Conservation (phyloP, 2,329 filamentous ascomycete species). For the Neocatenulostroma microsporum region DNA sequence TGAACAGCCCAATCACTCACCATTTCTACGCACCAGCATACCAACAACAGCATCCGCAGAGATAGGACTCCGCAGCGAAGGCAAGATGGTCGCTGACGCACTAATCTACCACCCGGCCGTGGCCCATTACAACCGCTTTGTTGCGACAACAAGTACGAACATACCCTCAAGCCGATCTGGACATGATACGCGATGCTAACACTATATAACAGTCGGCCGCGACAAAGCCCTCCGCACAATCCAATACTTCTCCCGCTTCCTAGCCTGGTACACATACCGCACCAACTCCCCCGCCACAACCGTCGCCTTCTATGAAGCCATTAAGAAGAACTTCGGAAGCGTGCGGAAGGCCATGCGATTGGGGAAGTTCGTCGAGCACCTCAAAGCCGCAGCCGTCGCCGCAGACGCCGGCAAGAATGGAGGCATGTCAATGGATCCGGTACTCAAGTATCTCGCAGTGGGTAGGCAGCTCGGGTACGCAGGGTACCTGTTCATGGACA, state of each 20-base stretch:
- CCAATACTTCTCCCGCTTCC: slow-evolving; percentile 98
- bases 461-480: slow-evolving; percentile 90
- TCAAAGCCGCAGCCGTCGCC: slow-evolving; percentile 69
- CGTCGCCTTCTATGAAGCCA: slow-evolving; percentile 71
- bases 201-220: slow-evolving; percentile 59
- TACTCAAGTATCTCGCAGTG: slow-evolving; percentile 73
- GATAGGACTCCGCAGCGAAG: no score
- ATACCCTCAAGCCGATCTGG: background rate
- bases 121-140: slow-evolving; percentile 89
- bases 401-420: slow-evolving; percentile 24
- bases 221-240: slow-evolving; percentile 93
- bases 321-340: slow-evolving; percentile 89
- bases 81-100: slow-evolving; percentile 68
- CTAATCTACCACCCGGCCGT: slow-evolving; percentile 91
- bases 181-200: no score
- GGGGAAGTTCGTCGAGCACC: slow-evolving; percentile 94
- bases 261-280: slow-evolving; percentile 94
- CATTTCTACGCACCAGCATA: no score
- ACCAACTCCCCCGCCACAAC: slow-evolving; percentile 72
- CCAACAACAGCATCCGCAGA: no score
- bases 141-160: slow-evolving; percentile 68
- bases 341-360: slow-evolving; percentile 85
- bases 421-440: slow-evolving; percentile 55
- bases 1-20: no score
- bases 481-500: slow-evolving; percentile 75